These are phyloP conservation scores for Apiotrichum porosum DNA, from an alignment of 1,284 basidiomycete species.

Conservation along the genomic window DNA sequence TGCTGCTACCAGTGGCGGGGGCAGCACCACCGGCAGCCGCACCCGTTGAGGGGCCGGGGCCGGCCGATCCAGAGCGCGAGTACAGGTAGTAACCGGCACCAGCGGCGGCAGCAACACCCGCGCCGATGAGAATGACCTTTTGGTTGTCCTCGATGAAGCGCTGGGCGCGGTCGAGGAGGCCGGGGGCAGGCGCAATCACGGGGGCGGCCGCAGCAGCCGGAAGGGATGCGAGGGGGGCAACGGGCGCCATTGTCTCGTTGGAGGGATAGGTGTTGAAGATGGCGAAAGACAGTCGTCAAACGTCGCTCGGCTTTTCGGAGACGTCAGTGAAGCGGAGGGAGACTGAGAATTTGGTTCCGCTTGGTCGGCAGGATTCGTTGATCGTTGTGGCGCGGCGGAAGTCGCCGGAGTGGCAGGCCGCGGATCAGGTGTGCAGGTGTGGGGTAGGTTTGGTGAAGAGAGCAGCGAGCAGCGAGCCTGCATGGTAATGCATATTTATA, in stretches of 20 bases:
- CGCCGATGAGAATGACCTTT: constrained; percentile 47
- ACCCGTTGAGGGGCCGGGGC: constrained; percentile 23
- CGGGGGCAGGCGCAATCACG: constrained; percentile 17
- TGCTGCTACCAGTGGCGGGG: constrained; percentile 39
- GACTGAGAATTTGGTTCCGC: background rate
- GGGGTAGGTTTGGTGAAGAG: too few species aligned
- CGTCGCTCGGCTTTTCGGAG: background rate
- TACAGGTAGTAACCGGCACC: constrained; percentile 69
- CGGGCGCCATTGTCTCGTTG: constrained; percentile 17
- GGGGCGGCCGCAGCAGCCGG: constrained; percentile 10
- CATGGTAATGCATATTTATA: too few species aligned
- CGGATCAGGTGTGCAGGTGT: too few species aligned
- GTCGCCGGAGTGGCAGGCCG: too few species aligned
- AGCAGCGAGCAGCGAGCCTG: too few species aligned
- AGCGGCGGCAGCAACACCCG: constrained; percentile 66
- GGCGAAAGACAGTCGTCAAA: background rate
- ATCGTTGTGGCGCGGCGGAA: too few species aligned
- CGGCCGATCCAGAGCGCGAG: constrained; percentile 50
- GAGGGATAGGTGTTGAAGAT: background rate
- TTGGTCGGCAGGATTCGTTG: too few species aligned
- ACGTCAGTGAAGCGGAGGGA: too few species aligned
- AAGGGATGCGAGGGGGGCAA: constrained; percentile 9
- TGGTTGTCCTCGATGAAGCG: constrained; percentile 48
- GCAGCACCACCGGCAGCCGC: constrained; percentile 20
- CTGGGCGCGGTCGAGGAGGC: constrained; percentile 36